phyloP scores from a whole-genome alignment of 164 flowering plant genomes.

The Paratinospora sagittata region DNA sequence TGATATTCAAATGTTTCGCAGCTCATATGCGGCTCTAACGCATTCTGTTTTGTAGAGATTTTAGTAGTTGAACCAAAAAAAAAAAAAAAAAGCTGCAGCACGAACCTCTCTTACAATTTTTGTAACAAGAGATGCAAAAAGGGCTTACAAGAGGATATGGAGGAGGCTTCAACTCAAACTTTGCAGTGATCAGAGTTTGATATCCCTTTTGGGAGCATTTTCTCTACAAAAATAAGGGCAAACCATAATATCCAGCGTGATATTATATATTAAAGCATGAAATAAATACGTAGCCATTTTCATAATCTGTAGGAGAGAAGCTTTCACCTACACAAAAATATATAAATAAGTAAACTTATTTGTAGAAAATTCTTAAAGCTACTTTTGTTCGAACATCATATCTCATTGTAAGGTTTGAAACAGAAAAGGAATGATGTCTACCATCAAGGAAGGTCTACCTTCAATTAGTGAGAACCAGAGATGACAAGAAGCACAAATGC shows the following conservation, averaged over 20 bases:
- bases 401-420: too few species aligned
- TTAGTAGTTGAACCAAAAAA: not conserved
- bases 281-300: not conserved
- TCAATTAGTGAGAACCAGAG: too few species aligned
- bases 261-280: not conserved
- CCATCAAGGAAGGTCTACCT: too few species aligned
- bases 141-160: constrained; percentile 69
- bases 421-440: too few species aligned
- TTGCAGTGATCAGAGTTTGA: constrained; percentile 33
- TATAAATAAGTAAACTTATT: not conserved
- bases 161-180: constrained; percentile 74
- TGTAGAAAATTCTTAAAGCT: not conserved
- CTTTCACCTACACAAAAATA: too few species aligned
- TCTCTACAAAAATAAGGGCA: constrained; percentile 27
- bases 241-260: not conserved
- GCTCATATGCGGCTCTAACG: constrained; percentile 94
- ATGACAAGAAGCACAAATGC: too few species aligned
- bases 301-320: not conserved
- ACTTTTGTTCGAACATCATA: too few species aligned
- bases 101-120: not conserved
- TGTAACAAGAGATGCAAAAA: not conserved
- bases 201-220: constrained; percentile 25
- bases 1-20: constrained; percentile 67
- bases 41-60: constrained; percentile 37
- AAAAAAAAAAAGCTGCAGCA: not conserved